Evolutionary conservation across 345 rosid genomes (phyloP), one percentile per base, ranked within the genome.

Genomic region (Streptanthus diversifolius): DNA sequence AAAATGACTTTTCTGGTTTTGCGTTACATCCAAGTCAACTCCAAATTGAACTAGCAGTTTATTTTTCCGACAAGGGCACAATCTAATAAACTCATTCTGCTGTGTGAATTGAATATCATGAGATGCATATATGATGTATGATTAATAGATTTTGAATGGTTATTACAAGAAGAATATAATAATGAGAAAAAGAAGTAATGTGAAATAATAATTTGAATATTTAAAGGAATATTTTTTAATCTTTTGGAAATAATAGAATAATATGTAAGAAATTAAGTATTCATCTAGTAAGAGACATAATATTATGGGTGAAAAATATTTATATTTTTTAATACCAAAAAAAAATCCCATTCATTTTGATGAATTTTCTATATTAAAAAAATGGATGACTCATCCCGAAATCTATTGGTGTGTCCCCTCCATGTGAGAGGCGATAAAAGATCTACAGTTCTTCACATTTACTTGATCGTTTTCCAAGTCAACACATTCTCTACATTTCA

Each of bases 381-480:
- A 25, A 17, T 25, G 52, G 30, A 49, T 60, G 75, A 53, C 15
- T 48, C 63, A 62, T 39, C 65, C 47, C 41, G 39, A 48, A 68
- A 37, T 15, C 30, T 35, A 33, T 24, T 41, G 57, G 64, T 54
- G 52, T 73, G 52, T 35, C 77, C 77, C 77, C 77, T 74, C 77
- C 77, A 74, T 48, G 72, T 74, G 77, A 65, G 77, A 65, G 37
- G 41, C 66, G 22, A 47, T 25, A 18, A 22, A 73, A 62, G 30
- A 65, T 40, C 10, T 52, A 18, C 3, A 2, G 0, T 18, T 62
- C 12, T 39, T 48, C 21, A 62, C 27, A 63, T 72, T 71, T 53
- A 21, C 22, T 13, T 63, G 32, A 22, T 64, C 65, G 36, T 33
- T 54, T 5, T 15, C 65, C 17, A 56, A 73, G 72, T 73, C 77